These are phyloP conservation scores for Cryptosporidium sp. DNA, from an alignment of 169 alveolate species.

Conservation along the genomic window DNA sequence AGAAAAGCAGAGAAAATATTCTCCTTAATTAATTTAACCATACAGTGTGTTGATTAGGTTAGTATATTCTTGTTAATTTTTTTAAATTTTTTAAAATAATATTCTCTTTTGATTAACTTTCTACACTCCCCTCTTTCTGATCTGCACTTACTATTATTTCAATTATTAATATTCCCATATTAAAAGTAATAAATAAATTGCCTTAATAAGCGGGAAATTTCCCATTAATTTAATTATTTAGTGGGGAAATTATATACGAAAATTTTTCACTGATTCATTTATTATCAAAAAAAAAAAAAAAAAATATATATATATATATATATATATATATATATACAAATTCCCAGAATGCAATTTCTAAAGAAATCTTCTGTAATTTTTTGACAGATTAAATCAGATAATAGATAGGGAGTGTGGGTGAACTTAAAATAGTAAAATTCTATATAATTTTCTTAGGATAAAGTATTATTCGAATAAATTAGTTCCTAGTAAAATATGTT, in stretches of 20 bases:
- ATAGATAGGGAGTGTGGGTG: background rate
- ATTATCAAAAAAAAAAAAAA: background rate
- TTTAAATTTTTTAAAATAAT: background rate
- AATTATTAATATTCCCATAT: constrained; percentile 10
- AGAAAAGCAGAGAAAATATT: background rate
- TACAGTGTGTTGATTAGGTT: background rate
- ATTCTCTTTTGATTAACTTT: background rate
- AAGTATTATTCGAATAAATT: too few species aligned
- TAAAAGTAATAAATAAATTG: background rate
- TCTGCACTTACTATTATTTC: constrained; percentile 21
- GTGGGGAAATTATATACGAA: background rate
- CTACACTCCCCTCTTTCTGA: background rate
- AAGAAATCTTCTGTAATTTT: background rate
- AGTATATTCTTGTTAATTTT: background rate
- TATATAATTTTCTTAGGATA: too few species aligned
- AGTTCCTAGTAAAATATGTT: background rate
- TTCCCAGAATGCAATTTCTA: too few species aligned
- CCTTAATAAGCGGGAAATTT: constrained; percentile 1
- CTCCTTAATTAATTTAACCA: constrained; percentile 5
- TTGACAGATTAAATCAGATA: too few species aligned
- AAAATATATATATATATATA: too few species aligned
- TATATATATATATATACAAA: too few species aligned
- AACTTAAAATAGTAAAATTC: background rate
- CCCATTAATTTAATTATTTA: background rate
- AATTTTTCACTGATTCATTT: too few species aligned